Evolutionary conservation across 768 basidiomycete genomes (phyloP).

Genomic region (Astraeus odoratus): DNA sequence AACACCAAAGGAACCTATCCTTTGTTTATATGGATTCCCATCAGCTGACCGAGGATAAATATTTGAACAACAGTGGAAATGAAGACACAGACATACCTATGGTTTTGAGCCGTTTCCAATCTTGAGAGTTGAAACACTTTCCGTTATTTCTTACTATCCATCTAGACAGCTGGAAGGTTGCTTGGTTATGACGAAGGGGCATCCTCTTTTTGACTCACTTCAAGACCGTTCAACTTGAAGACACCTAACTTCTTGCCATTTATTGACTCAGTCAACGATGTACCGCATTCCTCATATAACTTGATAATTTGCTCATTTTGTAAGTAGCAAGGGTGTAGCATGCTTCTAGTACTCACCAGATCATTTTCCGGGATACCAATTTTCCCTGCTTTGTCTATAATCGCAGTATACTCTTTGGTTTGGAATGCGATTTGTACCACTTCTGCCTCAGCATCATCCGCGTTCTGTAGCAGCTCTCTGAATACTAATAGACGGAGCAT

Average conservation of each 20-base stretch:
- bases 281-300: too few species aligned
- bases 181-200: not conserved
- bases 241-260: too few species aligned
- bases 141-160: slow-evolving; percentile 45
- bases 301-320: too few species aligned
- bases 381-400: not conserved
- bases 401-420: slow-evolving; percentile 12
- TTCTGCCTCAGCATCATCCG: slow-evolving; percentile 40
- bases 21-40: slow-evolving; percentile 47
- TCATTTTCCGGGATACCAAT: not conserved
- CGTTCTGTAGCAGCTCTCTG: slow-evolving; percentile 51
- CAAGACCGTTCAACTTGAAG: not conserved
- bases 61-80: not conserved
- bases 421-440: slow-evolving; percentile 32
- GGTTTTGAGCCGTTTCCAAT: slow-evolving; percentile 43
- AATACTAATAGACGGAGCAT: slow-evolving; percentile 26
- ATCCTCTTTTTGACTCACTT: not conserved
- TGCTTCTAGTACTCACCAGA: too few species aligned
- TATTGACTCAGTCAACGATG: too few species aligned
- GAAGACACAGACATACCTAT: slow-evolving; percentile 23
- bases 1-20: slow-evolving; percentile 42
- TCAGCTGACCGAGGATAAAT: slow-evolving; percentile 26
- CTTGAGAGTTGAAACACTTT: slow-evolving; percentile 35
- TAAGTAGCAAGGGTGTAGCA: too few species aligned
- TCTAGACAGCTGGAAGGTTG: slow-evolving; percentile 21